A percentile compares a stretch with the other conserved stretches of the same genome.
Evolutionary conservation across 2,329 filamentous ascomycete genomes (phyloP).

Genomic region (Exophiala viscosa): DNA sequence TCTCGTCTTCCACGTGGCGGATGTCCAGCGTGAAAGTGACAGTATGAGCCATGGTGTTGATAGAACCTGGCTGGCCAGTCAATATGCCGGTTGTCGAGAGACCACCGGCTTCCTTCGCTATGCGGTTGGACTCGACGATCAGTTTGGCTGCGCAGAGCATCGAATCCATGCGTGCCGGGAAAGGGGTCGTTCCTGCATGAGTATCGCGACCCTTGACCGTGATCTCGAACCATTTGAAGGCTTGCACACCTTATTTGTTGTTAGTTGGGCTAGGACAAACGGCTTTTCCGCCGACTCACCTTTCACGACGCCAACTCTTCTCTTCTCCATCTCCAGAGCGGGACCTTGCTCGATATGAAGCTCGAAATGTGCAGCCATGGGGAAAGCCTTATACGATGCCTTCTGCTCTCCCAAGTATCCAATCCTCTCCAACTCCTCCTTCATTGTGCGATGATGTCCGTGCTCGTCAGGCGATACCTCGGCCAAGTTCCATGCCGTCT

Average conservation of each 20-base stretch:
- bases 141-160: constrained; percentile 65
- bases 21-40: constrained; percentile 27
- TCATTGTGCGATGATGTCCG: constrained; percentile 50
- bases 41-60: constrained; percentile 54
- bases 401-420: constrained; percentile 62
- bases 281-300: constrained; percentile 31
- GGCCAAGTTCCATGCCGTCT: constrained; percentile 58
- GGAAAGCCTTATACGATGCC: constrained; percentile 56
- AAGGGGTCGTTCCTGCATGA: constrained; percentile 72
- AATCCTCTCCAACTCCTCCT: constrained; percentile 66
- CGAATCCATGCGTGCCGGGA: constrained; percentile 64
- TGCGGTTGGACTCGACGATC: constrained; percentile 63
- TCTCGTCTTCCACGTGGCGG: constrained; percentile 23
- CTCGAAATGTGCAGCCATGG: constrained; percentile 76
- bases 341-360: constrained; percentile 84
- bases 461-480: constrained; percentile 53
- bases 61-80: constrained; percentile 62
- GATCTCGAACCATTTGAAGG: constrained; percentile 70
- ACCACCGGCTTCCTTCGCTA: constrained; percentile 60
- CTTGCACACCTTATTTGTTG: constrained; percentile 55
- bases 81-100: constrained; percentile 70
- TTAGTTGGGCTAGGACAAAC: not conserved
- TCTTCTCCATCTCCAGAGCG: constrained; percentile 62
- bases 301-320: constrained; percentile 67
- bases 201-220: constrained; percentile 64